A percentile compares a stretch with the other conserved stretches of the same genome.
These are phyloP conservation scores for Mycena metata DNA, from an alignment of 768 basidiomycete genomes.

Conservation along the genomic window DNA sequence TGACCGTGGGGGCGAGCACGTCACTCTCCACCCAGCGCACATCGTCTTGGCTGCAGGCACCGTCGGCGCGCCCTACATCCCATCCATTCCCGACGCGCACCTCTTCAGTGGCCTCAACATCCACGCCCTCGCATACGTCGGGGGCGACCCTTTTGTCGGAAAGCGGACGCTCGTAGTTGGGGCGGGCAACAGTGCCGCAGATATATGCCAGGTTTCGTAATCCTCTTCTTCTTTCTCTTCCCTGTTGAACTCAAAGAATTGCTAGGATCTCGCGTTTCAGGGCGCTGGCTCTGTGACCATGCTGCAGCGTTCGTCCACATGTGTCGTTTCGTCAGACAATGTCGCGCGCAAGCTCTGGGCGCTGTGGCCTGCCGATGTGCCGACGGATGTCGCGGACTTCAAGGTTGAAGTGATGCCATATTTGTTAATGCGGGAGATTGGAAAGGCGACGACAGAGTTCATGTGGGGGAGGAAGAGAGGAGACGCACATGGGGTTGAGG, in stretches of 20 bases:
- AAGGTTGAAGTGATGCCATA: slow-evolving; percentile 27
- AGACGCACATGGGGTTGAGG: slow-evolving; percentile 11
- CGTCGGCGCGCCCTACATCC: slow-evolving; percentile 50
- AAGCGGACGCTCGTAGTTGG: slow-evolving; percentile 56
- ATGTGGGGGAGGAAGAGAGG: slow-evolving; percentile 24
- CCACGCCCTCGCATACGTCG: slow-evolving; percentile 49
- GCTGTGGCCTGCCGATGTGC: slow-evolving; percentile 37
- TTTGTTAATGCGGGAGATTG: slow-evolving; percentile 18
- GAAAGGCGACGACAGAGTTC: slow-evolving; percentile 17
- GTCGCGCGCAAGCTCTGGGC: slow-evolving; percentile 4
- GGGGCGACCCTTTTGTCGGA: slow-evolving; percentile 45
- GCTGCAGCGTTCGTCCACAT: slow-evolving; percentile 58
- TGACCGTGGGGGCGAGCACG: slow-evolving; percentile 42
- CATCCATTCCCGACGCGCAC: slow-evolving; percentile 41
- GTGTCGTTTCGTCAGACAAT: slow-evolving; percentile 41
- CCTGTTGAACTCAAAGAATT: too few relatives aligned
- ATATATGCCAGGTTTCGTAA: slow-evolving; percentile 50
- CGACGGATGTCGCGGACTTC: slow-evolving; percentile 43
- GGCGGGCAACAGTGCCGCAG: slow-evolving; percentile 55
- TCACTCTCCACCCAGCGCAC: slow-evolving; percentile 53
- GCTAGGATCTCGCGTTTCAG: slow-evolving; percentile 51
- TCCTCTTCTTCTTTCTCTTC: too few relatives aligned
- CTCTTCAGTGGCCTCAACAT: slow-evolving; percentile 50
- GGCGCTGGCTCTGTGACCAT: slow-evolving; percentile 54
- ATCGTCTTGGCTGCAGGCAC: slow-evolving; percentile 57